A percentile compares a stretch with the other conserved stretches of the same genome.
phyloP scores from a whole-genome alignment of 352 stramenopile genomes.

The Peronospora farinosa region DNA sequence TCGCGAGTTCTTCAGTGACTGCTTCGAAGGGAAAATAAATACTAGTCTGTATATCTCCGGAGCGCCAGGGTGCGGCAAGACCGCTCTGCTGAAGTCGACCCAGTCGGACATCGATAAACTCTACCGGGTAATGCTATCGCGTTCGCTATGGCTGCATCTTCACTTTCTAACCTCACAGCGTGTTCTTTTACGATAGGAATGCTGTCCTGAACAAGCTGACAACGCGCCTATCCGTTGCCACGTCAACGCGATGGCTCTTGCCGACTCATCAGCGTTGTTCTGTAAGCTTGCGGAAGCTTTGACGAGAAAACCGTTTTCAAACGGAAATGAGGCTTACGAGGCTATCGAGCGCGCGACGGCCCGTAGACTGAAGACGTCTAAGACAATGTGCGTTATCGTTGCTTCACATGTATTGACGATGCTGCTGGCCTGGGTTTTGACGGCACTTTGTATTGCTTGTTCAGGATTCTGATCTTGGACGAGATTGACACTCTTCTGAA shows the following conservation, averaged over 20 bases:
- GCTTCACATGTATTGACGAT: neutral
- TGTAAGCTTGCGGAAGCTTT: constrained; percentile 50
- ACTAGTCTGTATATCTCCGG: constrained; percentile 77
- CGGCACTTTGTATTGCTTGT: neutral
- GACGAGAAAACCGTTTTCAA: constrained; percentile 39
- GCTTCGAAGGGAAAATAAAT: constrained; percentile 42
- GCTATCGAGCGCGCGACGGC: constrained; percentile 53
- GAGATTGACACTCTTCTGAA: constrained; percentile 76
- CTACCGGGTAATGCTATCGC: constrained; percentile 34
- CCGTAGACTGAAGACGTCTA: constrained; percentile 37
- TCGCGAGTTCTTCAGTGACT: constrained; percentile 47
- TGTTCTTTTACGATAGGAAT: constrained; percentile 27
- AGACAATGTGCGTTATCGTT: constrained; percentile 37
- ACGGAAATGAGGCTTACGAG: constrained; percentile 52
- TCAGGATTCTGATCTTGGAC: constrained; percentile 67
- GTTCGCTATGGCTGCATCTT: neutral
- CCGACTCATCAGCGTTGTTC: constrained; percentile 42
- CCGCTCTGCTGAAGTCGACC: constrained; percentile 56
- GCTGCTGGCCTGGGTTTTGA: neutral
- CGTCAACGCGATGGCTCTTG: constrained; percentile 70
- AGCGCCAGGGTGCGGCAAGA: constrained; percentile 72
- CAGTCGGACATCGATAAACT: constrained; percentile 43
- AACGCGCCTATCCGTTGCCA: constrained; percentile 47
- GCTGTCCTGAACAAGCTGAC: constrained; percentile 16
- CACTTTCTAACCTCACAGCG: constrained; percentile 3